These are phyloP conservation scores for Fusarium tricinctum DNA, from an alignment of 2,329 filamentous ascomycete genomes.

Conservation along the genomic window DNA sequence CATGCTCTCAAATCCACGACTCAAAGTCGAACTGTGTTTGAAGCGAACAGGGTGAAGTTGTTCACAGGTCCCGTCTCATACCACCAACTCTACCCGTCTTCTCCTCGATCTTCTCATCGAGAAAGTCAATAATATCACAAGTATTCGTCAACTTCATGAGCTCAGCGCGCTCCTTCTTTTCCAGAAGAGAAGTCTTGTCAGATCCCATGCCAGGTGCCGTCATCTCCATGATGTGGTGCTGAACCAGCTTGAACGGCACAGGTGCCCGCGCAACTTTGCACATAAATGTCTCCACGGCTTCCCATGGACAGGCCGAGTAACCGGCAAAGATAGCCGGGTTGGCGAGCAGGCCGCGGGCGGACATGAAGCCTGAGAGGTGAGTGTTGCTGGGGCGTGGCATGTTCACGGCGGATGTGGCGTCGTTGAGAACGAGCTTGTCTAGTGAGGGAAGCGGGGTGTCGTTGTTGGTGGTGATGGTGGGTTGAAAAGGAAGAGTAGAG, in stretches of 20 bases:
- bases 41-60: not conserved
- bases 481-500: conserved; percentile 61
- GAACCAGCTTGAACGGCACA: conserved; percentile 72
- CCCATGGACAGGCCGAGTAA: conserved; percentile 69
- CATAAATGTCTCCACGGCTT: conserved; percentile 74
- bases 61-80: conserved; percentile 52
- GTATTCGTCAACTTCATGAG: conserved; percentile 66
- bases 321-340: conserved; percentile 77
- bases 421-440: conserved; percentile 51
- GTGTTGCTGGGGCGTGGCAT: conserved; percentile 58
- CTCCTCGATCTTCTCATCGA: conserved; percentile 65
- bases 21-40: not conserved
- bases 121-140: conserved; percentile 71
- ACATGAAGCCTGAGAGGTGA: conserved; percentile 75
- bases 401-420: conserved; percentile 20
- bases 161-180: conserved; percentile 67
- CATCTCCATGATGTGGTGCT: conserved; percentile 79
- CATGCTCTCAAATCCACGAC: conserved; percentile 31
- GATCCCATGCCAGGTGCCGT: conserved; percentile 68
- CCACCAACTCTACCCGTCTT: conserved; percentile 52
- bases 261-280: conserved; percentile 68
- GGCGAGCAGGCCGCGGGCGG: conserved; percentile 75
- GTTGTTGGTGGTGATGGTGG: conserved; percentile 49
- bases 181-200: conserved; percentile 66
- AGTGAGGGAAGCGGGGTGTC: conserved; percentile 40